Conservation (phyloP, 2,329 filamentous ascomycete species). For the Rugonectria rugulosa region DNA sequence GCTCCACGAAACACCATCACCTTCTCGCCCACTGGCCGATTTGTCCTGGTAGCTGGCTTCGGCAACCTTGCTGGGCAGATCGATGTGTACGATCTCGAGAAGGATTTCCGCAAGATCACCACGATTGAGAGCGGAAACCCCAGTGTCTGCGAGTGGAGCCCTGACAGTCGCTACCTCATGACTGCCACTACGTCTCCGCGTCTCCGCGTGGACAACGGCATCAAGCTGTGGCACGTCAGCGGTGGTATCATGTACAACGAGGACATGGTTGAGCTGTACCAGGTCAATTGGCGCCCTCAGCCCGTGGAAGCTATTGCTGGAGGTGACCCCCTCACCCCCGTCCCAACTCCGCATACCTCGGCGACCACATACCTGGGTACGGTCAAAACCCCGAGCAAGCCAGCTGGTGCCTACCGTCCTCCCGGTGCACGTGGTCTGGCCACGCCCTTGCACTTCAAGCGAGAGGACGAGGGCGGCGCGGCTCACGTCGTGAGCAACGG, state of each 20-base stretch:
- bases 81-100: conserved; percentile 95
- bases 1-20: conserved; percentile 92
- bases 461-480: conserved; percentile 94
- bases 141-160: conserved; percentile 96
- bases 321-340: conserved; percentile 74
- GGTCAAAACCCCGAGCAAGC: conserved; percentile 94
- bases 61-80: conserved; percentile 97
- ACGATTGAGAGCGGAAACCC: conserved; percentile 96
- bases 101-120: conserved; percentile 89
- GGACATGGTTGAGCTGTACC: conserved; percentile 94
- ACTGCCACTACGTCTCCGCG: conserved; percentile 97
- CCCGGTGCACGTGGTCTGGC: conserved; percentile 89
- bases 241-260: conserved; percentile 93
- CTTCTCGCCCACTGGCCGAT: conserved; percentile 93
- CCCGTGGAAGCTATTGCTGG: conserved; percentile 64
- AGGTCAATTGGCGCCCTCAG: conserved; percentile 87
- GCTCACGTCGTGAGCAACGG: conserved; percentile 85
- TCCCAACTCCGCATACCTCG: conserved; percentile 83
- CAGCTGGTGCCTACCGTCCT: conserved; percentile 94
- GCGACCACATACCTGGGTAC: conserved; percentile 83
- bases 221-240: conserved; percentile 93
- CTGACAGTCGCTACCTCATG: conserved; percentile 93
- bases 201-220: conserved; percentile 93
- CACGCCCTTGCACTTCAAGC: conserved; percentile 94
- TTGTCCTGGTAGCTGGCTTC: conserved; percentile 93